Evolutionary conservation across 2,329 filamentous ascomycete species (phyloP).

Genomic region (Blastomyces emzantsi): DNA sequence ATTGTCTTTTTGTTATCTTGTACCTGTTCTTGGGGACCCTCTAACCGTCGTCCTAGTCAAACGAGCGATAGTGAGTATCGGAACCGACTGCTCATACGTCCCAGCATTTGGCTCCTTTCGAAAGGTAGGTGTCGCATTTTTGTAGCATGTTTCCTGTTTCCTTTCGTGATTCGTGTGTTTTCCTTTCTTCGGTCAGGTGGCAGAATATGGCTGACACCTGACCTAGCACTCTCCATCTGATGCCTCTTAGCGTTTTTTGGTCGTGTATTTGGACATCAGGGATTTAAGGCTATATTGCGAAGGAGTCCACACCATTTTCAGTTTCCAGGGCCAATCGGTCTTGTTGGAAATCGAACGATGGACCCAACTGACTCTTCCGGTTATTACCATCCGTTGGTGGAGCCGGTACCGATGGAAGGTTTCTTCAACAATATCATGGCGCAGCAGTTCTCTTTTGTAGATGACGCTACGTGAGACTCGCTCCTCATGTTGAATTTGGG

Average conservation of each 20-base stretch:
- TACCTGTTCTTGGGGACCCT: background rate
- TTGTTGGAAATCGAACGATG: background rate
- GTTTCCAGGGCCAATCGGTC: background rate
- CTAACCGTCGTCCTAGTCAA: background rate
- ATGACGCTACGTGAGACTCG: constrained; percentile 1
- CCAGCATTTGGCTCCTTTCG: background rate
- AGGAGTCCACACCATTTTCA: background rate
- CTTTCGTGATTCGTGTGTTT: background rate
- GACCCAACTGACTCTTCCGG: background rate
- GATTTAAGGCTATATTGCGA: background rate
- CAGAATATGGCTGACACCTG: background rate
- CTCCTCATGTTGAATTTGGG: background rate
- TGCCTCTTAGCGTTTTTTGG: background rate
- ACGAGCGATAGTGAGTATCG: background rate
- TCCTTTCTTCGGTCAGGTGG: background rate
- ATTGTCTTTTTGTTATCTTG: background rate
- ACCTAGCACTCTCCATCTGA: background rate
- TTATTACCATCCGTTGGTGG: background rate
- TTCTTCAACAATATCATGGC: background rate
- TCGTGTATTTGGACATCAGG: background rate
- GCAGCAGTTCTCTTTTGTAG: background rate
- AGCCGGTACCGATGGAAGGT: background rate
- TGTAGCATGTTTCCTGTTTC: background rate
- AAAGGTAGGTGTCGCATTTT: background rate
- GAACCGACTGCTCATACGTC: background rate